Base-by-base conservation (phyloP, 2,329 filamentous ascomycete genomes). In the Cercospora zeae-maydis region DNA sequence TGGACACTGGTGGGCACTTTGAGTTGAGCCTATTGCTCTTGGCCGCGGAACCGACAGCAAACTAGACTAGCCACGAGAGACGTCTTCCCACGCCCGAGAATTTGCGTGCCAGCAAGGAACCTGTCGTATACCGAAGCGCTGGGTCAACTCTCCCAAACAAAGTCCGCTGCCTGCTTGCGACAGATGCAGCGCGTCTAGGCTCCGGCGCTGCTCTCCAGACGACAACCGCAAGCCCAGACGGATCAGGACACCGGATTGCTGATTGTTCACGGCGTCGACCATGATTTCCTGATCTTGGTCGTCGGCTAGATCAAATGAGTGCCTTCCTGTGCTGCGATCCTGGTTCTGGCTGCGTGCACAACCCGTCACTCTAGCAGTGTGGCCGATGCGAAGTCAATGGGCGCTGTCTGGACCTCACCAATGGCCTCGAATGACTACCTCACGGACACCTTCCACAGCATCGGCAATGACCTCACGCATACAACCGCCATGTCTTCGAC, bases 21-120 rank as follows among this genome's bases (percentile, higher is more conserved):
- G 31, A 58, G 56, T 58, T 58, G 56, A 58, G 42, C 30, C 45
- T 9, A 21, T 19, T 34, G 21, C 14, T 27, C 54, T 64, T 60
- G 65, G 59, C 65, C 59, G 57, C 62, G 62, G 62, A 42, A 64
- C 45, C 59, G 19, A 66, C 42, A 59, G 37, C 53, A 60, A 63
- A 31, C 53, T 49, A 53, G 21, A 36, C 59, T 51, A 30, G 42
- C 31, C 37, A 31, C 31, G 53, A 19, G 21, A 31, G 19, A 30
- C 45, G 19, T 27, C 27, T 34, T 45, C 36, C 30, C 37, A 56
- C 36, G 27, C 54, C 42, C 52, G 49, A 45, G 37, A 37, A 27
- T 55, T 37, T 54, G 36, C 64, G 56, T 62, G 54, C 61, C 61
- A 63, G 47, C 27, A 30, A 11, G 52, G 53, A 55, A 59, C 10